Evolutionary conservation across 805 yeast species (phyloP), one percentile per base, ranked within the genome.

Genomic region (Metschnikowia aberdeeniae): DNA sequence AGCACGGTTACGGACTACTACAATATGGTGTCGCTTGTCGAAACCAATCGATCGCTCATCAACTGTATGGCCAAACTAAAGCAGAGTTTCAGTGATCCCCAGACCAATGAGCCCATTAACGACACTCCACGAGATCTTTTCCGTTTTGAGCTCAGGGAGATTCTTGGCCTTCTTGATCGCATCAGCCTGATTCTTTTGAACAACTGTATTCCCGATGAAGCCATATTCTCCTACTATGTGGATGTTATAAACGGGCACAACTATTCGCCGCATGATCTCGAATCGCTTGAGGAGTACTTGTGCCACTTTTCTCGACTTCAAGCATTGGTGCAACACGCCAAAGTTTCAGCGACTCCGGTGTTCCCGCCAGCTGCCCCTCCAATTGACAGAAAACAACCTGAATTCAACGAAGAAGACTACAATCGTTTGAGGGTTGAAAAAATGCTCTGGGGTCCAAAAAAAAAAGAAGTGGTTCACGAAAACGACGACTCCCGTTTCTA

Each of bases 211-310:
- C 56, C 56, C n/a, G 49, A 51, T 5, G 45, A 39, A n/a, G 52
- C 34, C 44, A 73, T 67, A 14, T 70, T 66, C 59, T 49, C 64
- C 19, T 56, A 54, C 41, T 62, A 65, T 50, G 59, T 66, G 39
- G 57, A 66, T 9, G 57, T 64, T 35, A 50, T 60, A 14, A 35
- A 43, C 4, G 28, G 33, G 9, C 38, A 42, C 19, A 17, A 39
- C 5, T 42, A 44, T 22, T 26, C 44, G 8, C 35, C 45, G 6
- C 53, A 45, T 27, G 56, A 53, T 33, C 24, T 51, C 12, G 55
- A 51, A 38, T 43, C 45, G 34, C 44, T 53, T 26, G 55, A 51
- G 33, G 55, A 49, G 46, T 49, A 48, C 29, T 42, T 53, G 30
- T 38, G 46, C 9, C 55, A 48, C 28, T 51, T 51, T 22, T 41